Base-by-base conservation (phyloP, 352 stramenopile genomes). In the Blastocystis sp. region DNA sequence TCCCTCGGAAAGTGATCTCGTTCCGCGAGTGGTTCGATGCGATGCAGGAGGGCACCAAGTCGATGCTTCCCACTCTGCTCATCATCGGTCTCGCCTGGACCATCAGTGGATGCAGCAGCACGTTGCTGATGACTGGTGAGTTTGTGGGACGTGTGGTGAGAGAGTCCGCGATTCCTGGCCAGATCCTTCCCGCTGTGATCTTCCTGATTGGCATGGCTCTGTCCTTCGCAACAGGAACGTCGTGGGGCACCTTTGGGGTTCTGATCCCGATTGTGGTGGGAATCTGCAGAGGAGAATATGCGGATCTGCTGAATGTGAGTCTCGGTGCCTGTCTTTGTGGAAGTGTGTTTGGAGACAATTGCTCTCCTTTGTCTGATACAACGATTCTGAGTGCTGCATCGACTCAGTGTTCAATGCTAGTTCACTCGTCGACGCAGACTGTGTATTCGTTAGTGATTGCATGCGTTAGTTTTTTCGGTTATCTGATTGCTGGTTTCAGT, bases 291-390 rank as follows among this genome's bases (percentile, higher is more conserved):
- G 91, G 92, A 43, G 93, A 93, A 9, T 94, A 97, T 70, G 78
- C 91, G 9, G 92, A 93, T 20, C 96, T 96, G 87, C 90, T 97
- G 63, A 92, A 94, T 47, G 93, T 95, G 90, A 96, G 93, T 91
- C 95, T 97, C 79, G 94, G 93, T 63, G 94, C 93, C 75, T 95
- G 96, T 91, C 90, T 97, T 41, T 93, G 93, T 55, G 94, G 92
- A 70, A 95, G 93, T 55, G 93, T 95, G 34, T 95, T 96, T 73
- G 94, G 94, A 69, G 96, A 96, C 90, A 94, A 93, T 69, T 95
- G 93, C 90, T 96, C 94, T 66, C 94, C 94, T n/a, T 96, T 97
- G 75, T 94, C 94, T n/a, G 95, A 97, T 91, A 97, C 94, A 39
- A 97, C 95, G 62, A 96, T 97, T 85, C 90, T 97, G 45, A 92